Percentiles rank a stretch among this genome's conserved stretches.
Conservation (phyloP, 2,329 filamentous ascomycete species). For the Delphinella strobiligena region DNA sequence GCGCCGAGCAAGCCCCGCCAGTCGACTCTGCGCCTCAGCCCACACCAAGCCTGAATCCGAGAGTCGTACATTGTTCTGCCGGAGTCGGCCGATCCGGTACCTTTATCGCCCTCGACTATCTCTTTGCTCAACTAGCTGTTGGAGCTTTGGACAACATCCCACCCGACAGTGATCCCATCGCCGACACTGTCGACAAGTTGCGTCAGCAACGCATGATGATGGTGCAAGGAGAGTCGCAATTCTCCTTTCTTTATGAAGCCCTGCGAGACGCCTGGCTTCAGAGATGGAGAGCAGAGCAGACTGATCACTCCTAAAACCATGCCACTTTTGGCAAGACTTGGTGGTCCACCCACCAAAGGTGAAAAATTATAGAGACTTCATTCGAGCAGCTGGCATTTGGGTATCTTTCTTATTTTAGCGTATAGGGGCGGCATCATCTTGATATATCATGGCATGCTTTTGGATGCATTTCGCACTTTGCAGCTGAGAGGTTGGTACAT, state of each 20-base stretch:
- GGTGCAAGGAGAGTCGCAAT: slow-evolving; percentile 84
- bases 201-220: slow-evolving; percentile 85
- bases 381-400: too few species aligned
- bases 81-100: slow-evolving; percentile 91
- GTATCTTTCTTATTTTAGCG: too few species aligned
- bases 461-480: too few species aligned
- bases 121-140: slow-evolving; percentile 67
- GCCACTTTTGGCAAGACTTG: too few species aligned
- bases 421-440: too few species aligned
- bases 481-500: too few species aligned
- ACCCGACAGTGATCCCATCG: slow-evolving; percentile 54
- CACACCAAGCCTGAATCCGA: slow-evolving; percentile 45
- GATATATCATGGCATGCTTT: too few species aligned
- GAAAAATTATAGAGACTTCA: too few species aligned
- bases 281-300: slow-evolving; percentile 9
- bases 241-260: slow-evolving; percentile 78
- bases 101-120: slow-evolving; percentile 90
- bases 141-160: slow-evolving; percentile 49
- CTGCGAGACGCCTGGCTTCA: slow-evolving; percentile 63
- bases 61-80: slow-evolving; percentile 63
- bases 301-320: too few species aligned
- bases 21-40: neutral
- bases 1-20: neutral
- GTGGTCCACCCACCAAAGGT: too few species aligned
- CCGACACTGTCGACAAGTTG: slow-evolving; percentile 65